Base-by-base conservation (phyloP, 2,329 filamentous ascomycete species). In the Alternaria sp. region DNA sequence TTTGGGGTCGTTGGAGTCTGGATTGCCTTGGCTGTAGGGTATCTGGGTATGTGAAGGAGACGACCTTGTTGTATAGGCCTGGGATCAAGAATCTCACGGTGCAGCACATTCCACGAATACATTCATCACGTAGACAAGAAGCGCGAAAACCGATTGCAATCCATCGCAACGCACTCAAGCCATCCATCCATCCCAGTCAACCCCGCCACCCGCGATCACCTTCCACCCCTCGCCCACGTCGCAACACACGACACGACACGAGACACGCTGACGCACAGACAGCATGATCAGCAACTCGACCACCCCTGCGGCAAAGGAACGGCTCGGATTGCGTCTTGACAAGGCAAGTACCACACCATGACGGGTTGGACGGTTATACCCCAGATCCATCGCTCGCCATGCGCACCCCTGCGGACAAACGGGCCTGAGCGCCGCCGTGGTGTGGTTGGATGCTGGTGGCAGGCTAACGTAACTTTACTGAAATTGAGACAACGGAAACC, bases 371-470 rank as follows among this genome's bases (percentile, higher is more conserved):
- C 36, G 17, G 19, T 21, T 58, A 40, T 11, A 59, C 45, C 57
- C 61, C 55, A 61, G 52, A 54, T 49, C 28, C 40, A 45, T 46
- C 26, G 47, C 47, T 17, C 15, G n/a, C 32, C 6, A 47, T 56
- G 54, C 43, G 26, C 43, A 56, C 30, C 56, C 57, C 57, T 61
- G 61, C 61, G 61, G 57, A 44, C 57, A 44, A 44, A 47, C 57
- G 61, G 61, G 57, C 61, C 61, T 64, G 21, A 25, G 49, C 57
- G 57, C 61, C 61, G 61, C 30, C 44, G 5, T 45, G 43, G 40
- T 56, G 40, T 46, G 40, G 54, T 56, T 56, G 54, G 54, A n/a
- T 45, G 54, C 12, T 13, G 13, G 28, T 7, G 32, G 19, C 25
- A 5, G 32, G 15, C n/a, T 19, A 17, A 17, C 45, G 40, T 55